These are phyloP conservation scores for Colletotrichum tabaci DNA, from an alignment of 2,329 filamentous ascomycete genomes.

Conservation along the genomic window DNA sequence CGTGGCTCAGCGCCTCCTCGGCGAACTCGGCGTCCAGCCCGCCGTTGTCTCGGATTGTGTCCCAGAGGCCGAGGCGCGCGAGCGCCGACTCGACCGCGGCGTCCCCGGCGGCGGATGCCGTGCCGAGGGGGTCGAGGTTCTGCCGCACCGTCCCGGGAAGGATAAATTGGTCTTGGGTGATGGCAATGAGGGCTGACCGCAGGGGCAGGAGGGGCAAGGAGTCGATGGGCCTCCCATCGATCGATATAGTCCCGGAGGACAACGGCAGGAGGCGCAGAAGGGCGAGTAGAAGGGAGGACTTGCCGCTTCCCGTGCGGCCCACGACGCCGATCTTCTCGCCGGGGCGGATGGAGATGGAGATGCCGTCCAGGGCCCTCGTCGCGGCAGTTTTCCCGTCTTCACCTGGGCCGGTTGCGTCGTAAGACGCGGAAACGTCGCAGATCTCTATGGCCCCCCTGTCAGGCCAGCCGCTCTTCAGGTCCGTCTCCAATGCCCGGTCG, in stretches of 20 bases:
- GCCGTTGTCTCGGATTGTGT: constrained; percentile 46
- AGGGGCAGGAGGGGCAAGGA: constrained; percentile 41
- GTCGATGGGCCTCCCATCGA: constrained; percentile 48
- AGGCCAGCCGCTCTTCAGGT: constrained; percentile 52
- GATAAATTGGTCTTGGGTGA: constrained; percentile 34
- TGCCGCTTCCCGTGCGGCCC: constrained; percentile 52
- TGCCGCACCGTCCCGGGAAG: constrained; percentile 46
- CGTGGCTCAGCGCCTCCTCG: constrained; percentile 50
- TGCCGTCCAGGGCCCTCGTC: constrained; percentile 47
- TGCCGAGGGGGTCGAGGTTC: constrained; percentile 70
- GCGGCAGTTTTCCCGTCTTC: constrained; percentile 45
- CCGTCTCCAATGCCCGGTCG: background rate
- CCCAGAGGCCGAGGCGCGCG: constrained; percentile 39
- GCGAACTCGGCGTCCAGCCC: constrained; percentile 45
- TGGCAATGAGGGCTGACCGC: constrained; percentile 42
- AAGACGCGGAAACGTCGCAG: constrained; percentile 43
- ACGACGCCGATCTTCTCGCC: constrained; percentile 55
- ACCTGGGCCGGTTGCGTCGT: background rate
- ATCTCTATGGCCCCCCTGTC: constrained; percentile 51
- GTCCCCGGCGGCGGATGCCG: constrained; percentile 55
- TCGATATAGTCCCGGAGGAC: constrained; percentile 52
- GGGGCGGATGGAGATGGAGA: constrained; percentile 58
- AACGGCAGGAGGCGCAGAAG: constrained; percentile 65
- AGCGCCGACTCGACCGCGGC: constrained; percentile 16
- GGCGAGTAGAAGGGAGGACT: constrained; percentile 45